phyloP scores from a whole-genome alignment of 2,329 filamentous ascomycete genomes.

The Alternaria atra region DNA sequence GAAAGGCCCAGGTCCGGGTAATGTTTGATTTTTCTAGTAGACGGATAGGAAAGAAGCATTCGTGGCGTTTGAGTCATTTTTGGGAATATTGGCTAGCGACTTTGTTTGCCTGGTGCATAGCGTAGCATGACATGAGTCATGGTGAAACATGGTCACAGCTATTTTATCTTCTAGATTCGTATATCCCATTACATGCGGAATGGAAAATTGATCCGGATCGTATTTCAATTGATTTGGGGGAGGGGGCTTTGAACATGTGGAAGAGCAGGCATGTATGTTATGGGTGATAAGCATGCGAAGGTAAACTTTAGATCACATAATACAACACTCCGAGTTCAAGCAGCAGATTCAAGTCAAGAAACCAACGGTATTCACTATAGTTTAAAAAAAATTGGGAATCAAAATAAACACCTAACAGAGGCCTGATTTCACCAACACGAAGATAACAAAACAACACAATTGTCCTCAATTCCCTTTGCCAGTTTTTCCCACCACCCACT shows the following conservation, averaged over 20 bases:
- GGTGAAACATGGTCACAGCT: not conserved
- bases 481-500: conserved; percentile 1
- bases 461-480: not conserved
- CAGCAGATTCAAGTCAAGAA: not conserved
- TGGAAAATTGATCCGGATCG: not conserved
- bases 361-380: not conserved
- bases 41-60: not conserved
- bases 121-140: not conserved
- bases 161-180: not conserved
- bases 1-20: conserved; percentile 47
- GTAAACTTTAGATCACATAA: not conserved
- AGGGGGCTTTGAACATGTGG: not conserved
- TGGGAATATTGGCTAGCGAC: not conserved
- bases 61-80: conserved; percentile 9
- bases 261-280: not conserved
- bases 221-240: not conserved
- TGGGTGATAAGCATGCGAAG: not conserved
- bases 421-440: not conserved
- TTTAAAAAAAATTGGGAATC: conserved; percentile 2
- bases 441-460: conserved; percentile 2
- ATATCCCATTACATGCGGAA: not conserved
- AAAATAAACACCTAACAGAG: conserved; percentile 1
- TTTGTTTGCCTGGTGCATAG: conserved; percentile 4
- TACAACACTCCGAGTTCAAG: not conserved
- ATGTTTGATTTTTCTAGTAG: conserved; percentile 37